Base-by-base conservation (phyloP, 2,329 filamentous ascomycete genomes). In the Hypoxylon sp. region DNA sequence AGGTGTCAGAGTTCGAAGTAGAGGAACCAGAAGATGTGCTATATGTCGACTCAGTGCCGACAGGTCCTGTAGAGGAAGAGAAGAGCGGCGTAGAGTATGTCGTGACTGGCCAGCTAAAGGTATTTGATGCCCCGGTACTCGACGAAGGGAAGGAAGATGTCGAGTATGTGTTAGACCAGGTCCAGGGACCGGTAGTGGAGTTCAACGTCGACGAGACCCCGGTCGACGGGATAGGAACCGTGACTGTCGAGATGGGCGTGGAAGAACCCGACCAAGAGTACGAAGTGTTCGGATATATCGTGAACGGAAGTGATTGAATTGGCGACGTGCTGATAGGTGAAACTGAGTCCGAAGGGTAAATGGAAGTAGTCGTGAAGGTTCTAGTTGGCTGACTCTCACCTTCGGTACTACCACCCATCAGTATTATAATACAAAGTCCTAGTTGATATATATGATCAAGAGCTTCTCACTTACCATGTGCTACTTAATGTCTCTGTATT, bases 121-220 rank as follows among this genome's bases (percentile, higher is more conserved):
- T 32, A 34, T 24, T 32, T 26, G 58, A 4, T 34, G 62, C 51
- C 22, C 4, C 37, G 5, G 59, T 65, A 30, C 56, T 57, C 44
- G 15, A 48, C 1, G 48, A 55, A 1, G 28, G 34, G 37, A 39
- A 52, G 6, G 60, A 54, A 19, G 53, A 68, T 11, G 50, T 56
- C 26, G 65, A 47, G 47, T 68, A 61, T 8, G 58, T 59, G n/a
- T 66, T 39, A 53, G 59, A 60, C 65, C 62, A 68, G 17, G 65
- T 68, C 60, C 65, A 68, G 39, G 60, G 52, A 39, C 56, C 47
- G 11, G 54, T 56, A n/a, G 64, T 68, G 19, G 61, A 62, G 58
- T 66, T 69, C 11, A 39, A 32, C 10, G 39, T 56, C 6, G 59
- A 56, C 8, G 62, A 60, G 30, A 30, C 34, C 41, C 17, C 34